Percentiles rank a stretch among this genome's conserved stretches.
Evolutionary conservation across 2,329 filamentous ascomycete species (phyloP).

Genomic region (Fusarium graminum): DNA sequence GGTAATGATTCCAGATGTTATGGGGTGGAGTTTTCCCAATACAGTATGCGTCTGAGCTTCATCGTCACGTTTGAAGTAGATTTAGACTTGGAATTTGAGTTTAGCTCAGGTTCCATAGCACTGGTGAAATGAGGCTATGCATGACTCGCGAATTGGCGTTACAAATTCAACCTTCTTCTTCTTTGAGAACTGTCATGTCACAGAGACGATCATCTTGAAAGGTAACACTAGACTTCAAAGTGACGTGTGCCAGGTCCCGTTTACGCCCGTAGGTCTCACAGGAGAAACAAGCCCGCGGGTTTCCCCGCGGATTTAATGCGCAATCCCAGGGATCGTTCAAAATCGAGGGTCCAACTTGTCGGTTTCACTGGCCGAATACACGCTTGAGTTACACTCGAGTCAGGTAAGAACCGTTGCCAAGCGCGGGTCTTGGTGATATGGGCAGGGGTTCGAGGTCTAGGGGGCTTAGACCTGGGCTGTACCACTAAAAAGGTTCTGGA

Average conservation of each 20-base stretch:
- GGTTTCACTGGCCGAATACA: conserved; percentile 11
- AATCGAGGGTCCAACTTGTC: neutral
- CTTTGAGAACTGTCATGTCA: neutral
- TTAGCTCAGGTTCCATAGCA: neutral
- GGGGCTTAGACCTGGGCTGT: conserved; percentile 15
- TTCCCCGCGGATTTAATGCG: neutral
- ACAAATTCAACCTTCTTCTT: neutral
- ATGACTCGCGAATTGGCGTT: neutral
- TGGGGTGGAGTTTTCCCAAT: neutral
- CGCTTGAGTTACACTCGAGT: conserved; percentile 7
- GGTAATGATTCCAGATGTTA: neutral
- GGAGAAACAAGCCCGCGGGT: conserved; percentile 1
- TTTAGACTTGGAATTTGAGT: neutral
- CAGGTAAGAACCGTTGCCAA: conserved; percentile 25
- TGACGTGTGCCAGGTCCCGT: conserved; percentile 12
- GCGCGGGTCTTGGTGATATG: neutral
- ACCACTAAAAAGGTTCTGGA: conserved; percentile 8
- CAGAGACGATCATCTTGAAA: neutral
- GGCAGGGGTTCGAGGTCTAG: neutral
- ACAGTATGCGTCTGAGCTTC: neutral
- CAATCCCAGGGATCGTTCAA: neutral
- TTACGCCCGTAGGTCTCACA: conserved; percentile 3
- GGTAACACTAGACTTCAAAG: neutral
- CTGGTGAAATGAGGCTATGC: neutral
- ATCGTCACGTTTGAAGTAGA: neutral